Base-by-base conservation (phyloP, 495 filamentous ascomycete species). In the Neurospora sp. region DNA sequence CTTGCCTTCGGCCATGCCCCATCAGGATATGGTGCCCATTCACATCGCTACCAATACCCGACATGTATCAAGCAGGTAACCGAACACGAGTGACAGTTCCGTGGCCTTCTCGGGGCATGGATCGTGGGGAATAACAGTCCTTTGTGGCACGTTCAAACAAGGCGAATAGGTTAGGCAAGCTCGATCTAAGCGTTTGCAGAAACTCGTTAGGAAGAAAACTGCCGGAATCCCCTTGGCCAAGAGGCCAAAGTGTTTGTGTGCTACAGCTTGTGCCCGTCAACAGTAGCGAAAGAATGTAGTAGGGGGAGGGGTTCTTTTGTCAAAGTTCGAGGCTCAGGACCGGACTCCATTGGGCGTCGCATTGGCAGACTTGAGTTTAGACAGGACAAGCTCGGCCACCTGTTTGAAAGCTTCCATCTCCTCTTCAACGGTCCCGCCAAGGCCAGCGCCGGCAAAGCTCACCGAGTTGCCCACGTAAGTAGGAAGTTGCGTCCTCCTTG, bases 361-460 rank as follows among this genome's bases (percentile, higher is more conserved):
- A 27, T 73, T 41, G 14, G 72, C 39, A 31, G 77, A 9, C 11
- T 46, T 40, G 41, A 93, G 80, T 74, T 87, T 86, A n/a, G 83
- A 79, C 77, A 92, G 83, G 14, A 95, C 85, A 69, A 91, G 85
- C 70, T 92, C 88, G 70, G 94, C 89, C 71, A 94, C 88, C 76
- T 86, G 86, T 73, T 85, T 88, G 71, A 98, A 87, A 3, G 91
- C 94, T 77, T 96, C 94, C 92, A 97, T 93, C 82, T 98, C 95
- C 84, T 98, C 95, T 78, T 96, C 93, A n/a, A 94, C 89, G 11
- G 87, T 89, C 31, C 92, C 89, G 1, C 92, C 92, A 59, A 93
- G 86, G 9, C 87, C 90, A 1, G 88, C 87, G 77, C 88, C 91
- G 62, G 85, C 82, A 75, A 93, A 88, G 74, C 88, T 89, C 71